Percentiles rank a stretch among this genome's conserved stretches.
Evolutionary conservation across 202 grass and related monocot genomes (phyloP).

Genomic region (Sporobolus alterniflorus): DNA sequence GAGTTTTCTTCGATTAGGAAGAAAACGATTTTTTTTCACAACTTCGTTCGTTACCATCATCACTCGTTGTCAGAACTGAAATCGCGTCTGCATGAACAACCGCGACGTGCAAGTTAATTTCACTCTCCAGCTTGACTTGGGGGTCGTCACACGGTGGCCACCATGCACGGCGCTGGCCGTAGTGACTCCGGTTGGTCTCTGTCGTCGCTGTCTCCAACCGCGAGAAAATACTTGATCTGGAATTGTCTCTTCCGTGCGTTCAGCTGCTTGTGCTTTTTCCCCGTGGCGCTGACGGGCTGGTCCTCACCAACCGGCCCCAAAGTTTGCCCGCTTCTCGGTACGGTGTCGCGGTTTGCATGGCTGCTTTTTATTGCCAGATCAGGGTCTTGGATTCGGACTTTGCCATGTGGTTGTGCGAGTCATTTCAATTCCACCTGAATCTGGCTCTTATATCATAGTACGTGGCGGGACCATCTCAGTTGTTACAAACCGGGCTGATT

Average conservation of each 20-base stretch:
- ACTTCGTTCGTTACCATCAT: slow-evolving; percentile 2
- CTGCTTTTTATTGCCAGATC: slow-evolving; percentile 27
- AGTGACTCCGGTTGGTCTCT: slow-evolving; percentile 18
- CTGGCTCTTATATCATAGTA: background rate
- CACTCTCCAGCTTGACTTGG: background rate
- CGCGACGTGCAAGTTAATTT: background rate
- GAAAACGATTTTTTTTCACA: too few species aligned
- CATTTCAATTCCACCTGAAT: background rate
- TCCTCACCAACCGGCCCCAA: slow-evolving; percentile 34
- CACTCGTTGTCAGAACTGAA: slow-evolving; percentile 6
- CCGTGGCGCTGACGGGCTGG: slow-evolving; percentile 10
- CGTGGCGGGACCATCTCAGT: background rate
- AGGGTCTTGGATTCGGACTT: background rate
- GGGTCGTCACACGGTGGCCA: background rate
- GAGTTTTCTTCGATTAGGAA: too few species aligned
- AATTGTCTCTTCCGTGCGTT: slow-evolving; percentile 11
- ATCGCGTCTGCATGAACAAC: slow-evolving; percentile 14
- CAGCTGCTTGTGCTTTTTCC: slow-evolving; percentile 30
- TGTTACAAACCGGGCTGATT: background rate
- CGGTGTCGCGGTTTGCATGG: slow-evolving; percentile 38
- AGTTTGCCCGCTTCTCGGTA: slow-evolving; percentile 12
- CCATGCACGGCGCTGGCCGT: background rate
- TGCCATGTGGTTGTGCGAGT: background rate
- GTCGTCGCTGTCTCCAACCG: slow-evolving; percentile 3
- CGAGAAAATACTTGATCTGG: background rate